A percentile compares a stretch with the other conserved stretches of the same genome.
Conservation (phyloP, 2,329 filamentous ascomycete genomes). For the Aspergillus uvarum region DNA sequence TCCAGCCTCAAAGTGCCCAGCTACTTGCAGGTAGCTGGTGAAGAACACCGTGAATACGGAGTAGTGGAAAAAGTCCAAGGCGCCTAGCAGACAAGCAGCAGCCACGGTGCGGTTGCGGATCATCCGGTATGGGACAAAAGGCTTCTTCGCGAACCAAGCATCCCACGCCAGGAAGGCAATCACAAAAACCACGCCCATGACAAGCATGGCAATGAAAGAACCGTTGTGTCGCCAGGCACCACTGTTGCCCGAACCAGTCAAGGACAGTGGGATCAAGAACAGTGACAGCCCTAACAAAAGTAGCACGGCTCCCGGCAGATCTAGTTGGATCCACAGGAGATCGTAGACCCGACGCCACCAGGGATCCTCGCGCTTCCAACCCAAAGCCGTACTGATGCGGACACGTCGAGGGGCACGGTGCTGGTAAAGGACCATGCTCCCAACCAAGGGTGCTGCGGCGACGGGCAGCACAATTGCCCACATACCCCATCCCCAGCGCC, state of each 20-base stretch:
- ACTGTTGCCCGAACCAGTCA: slow-evolving; percentile 38
- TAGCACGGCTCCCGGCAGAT: slow-evolving; percentile 36
- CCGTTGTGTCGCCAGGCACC: slow-evolving; percentile 24
- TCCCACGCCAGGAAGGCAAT: slow-evolving; percentile 39
- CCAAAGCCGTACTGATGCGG: background rate
- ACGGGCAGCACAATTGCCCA: slow-evolving; percentile 44
- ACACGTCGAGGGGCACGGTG: slow-evolving; percentile 18
- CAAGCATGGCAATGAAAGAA: slow-evolving; percentile 40
- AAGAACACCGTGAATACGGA: slow-evolving; percentile 44
- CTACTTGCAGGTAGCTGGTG: slow-evolving; percentile 44
- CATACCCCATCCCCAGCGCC: slow-evolving; percentile 47
- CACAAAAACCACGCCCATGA: slow-evolving; percentile 30
- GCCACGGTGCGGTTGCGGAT: slow-evolving; percentile 41
- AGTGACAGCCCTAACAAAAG: slow-evolving; percentile 37
- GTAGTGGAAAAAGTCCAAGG: slow-evolving; percentile 39
- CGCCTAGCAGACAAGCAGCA: slow-evolving; percentile 38
- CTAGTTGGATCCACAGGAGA: slow-evolving; percentile 29
- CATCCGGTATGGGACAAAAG: slow-evolving; percentile 43
- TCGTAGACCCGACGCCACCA: slow-evolving; percentile 22
- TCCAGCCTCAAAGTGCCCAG: slow-evolving; percentile 37
- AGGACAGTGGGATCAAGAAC: slow-evolving; percentile 38
- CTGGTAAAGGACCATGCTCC: slow-evolving; percentile 35
- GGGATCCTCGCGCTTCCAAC: slow-evolving; percentile 2
- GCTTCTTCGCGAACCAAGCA: slow-evolving; percentile 37
- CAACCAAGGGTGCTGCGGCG: slow-evolving; percentile 33